Conservation (phyloP, 2,329 filamentous ascomycete species). For the Didymella lethalis region DNA sequence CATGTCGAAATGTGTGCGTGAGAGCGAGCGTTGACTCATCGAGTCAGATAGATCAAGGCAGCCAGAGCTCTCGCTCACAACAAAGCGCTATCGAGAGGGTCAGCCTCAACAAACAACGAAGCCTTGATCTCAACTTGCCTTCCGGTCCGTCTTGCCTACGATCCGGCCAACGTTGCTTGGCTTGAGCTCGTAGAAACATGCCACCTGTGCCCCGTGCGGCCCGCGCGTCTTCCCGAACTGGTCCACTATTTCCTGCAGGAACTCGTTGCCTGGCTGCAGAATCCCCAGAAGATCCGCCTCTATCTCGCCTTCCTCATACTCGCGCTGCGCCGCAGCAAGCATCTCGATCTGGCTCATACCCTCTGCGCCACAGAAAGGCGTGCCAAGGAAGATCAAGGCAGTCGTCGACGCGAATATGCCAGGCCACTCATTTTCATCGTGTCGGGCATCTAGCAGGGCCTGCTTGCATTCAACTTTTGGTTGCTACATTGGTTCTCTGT, state of each 20-base stretch:
- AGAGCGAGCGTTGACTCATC: conserved; percentile 30
- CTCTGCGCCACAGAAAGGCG: not conserved
- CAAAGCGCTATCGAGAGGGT: conserved; percentile 22
- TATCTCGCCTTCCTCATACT: conserved; percentile 1
- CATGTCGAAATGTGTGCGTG: conserved; percentile 36
- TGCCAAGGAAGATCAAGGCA: not conserved
- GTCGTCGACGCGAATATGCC: not conserved
- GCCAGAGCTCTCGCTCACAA: conserved; percentile 33
- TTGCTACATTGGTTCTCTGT: not conserved
- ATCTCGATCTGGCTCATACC: not conserved
- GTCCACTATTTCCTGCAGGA: conserved; percentile 34
- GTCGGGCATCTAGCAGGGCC: not conserved
- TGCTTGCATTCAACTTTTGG: not conserved
- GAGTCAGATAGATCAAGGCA: conserved; percentile 32
- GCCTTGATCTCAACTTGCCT: conserved; percentile 18
- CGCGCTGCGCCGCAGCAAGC: not conserved
- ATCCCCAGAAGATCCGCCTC: conserved; percentile 29
- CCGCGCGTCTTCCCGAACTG: conserved; percentile 27
- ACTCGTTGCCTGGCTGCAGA: conserved; percentile 34
- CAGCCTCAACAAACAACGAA: no score
- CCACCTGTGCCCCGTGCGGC: conserved; percentile 29
- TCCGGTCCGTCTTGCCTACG: conserved; percentile 33
- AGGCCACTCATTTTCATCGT: not conserved
- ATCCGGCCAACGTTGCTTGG: conserved; percentile 38
- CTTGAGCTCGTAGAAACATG: conserved; percentile 37